phyloP scores from a whole-genome alignment of 2,329 filamentous ascomycete species.

The Dactylellina sp. region DNA sequence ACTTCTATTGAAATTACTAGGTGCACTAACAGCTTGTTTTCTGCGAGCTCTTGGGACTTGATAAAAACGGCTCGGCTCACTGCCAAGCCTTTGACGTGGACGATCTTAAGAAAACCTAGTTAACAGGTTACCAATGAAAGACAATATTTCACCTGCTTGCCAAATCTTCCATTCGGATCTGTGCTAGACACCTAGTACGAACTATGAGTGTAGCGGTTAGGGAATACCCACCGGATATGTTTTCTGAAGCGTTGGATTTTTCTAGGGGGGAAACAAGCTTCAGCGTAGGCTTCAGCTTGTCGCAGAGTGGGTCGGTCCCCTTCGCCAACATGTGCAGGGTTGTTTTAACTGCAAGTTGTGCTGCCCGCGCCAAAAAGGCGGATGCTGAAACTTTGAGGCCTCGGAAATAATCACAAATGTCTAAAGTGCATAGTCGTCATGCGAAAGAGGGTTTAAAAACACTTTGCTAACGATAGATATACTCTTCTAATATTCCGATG shows the following conservation, averaged over 20 bases:
- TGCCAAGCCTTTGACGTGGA: conserved; percentile 19
- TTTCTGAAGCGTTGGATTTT: too few species aligned
- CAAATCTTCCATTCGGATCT: not conserved
- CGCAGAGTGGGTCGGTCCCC: conserved; percentile 8
- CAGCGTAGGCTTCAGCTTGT: not conserved
- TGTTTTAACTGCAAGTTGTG: not conserved
- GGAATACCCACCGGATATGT: not conserved
- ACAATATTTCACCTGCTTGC: not conserved
- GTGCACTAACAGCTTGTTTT: not conserved
- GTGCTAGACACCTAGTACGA: not conserved
- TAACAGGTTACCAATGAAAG: conserved; percentile 5
- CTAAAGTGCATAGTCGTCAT: conserved; percentile 12
- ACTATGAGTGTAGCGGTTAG: not conserved
- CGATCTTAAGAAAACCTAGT: conserved; percentile 10
- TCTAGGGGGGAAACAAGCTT: conserved; percentile 22
- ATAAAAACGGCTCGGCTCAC: conserved; percentile 32
- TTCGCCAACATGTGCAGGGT: not conserved
- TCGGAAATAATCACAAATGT: conserved; percentile 12
- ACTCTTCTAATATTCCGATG: too few species aligned
- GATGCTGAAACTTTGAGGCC: conserved; percentile 21
- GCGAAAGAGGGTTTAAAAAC: conserved; percentile 2
- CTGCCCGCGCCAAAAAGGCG: conserved; percentile 9
- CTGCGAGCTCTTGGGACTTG: not conserved
- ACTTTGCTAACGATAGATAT: not conserved
- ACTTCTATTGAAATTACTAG: not conserved